Conservation (phyloP, 345 rosid species). For the Acer yangbiense region DNA sequence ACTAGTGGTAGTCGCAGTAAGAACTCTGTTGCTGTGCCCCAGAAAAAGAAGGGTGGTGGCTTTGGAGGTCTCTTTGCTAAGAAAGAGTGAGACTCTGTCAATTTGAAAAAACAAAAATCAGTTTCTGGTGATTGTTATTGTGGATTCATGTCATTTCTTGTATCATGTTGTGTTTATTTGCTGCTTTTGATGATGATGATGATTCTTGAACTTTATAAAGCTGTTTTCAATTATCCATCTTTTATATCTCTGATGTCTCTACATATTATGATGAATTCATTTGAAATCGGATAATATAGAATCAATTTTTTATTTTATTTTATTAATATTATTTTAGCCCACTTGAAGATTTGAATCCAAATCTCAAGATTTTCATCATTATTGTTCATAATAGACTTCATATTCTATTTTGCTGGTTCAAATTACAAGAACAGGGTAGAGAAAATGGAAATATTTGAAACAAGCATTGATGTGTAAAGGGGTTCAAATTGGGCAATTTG, state of each 20-base stretch:
- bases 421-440: neutral
- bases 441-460: neutral
- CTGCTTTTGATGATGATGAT: constrained; percentile 10
- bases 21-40: constrained; percentile 63
- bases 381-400: neutral
- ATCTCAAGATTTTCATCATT: neutral
- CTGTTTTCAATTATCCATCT: constrained; percentile 9
- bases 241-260: neutral
- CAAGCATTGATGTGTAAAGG: neutral
- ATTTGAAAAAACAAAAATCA: neutral
- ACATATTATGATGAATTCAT: constrained; percentile 3
- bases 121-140: neutral
- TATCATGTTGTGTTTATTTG: constrained; percentile 5
- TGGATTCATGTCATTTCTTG: neutral
- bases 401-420: neutral
- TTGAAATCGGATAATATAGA: neutral
- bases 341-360: neutral
- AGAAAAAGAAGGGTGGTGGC: constrained; percentile 57
- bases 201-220: constrained; percentile 21
- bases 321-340: neutral
- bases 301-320: no score
- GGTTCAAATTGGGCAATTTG: neutral
- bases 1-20: constrained; percentile 30
- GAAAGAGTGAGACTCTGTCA: constrained; percentile 26
- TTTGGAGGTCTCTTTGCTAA: constrained; percentile 70